phyloP scores from a whole-genome alignment of 208 protist genomes.

The Histomonas meleagridis region DNA sequence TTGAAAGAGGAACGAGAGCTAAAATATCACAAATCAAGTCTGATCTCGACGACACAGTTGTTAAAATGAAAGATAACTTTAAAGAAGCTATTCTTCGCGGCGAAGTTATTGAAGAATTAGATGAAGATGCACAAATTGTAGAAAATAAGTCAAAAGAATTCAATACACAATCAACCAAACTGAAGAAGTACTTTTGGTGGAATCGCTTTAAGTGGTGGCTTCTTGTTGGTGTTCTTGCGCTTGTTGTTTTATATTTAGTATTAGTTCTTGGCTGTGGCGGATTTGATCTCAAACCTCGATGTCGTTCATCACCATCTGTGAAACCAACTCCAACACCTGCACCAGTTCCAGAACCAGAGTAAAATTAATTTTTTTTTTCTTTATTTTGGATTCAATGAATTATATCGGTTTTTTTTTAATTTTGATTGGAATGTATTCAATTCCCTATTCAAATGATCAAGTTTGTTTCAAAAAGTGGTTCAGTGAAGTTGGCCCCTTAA shows the following conservation, averaged over 20 bases:
- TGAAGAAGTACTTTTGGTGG: neutral
- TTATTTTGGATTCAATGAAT: too few relatives aligned
- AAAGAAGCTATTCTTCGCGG: neutral
- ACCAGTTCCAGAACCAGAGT: too few relatives aligned
- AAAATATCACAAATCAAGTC: too few relatives aligned
- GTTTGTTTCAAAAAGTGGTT: too few relatives aligned
- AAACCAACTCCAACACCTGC: too few relatives aligned
- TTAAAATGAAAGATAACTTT: neutral
- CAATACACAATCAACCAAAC: neutral
- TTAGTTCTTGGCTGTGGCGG: neutral
- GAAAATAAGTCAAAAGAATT: neutral
- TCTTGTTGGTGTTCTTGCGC: neutral
- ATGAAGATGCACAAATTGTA: neutral
- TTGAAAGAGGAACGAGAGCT: too few relatives aligned
- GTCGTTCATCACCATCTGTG: too few relatives aligned
- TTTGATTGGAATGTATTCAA: too few relatives aligned
- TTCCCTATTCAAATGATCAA: too few relatives aligned
- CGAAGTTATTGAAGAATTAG: neutral
- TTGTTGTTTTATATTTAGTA: neutral
- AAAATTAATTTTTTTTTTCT: too few relatives aligned
- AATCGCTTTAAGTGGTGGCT: neutral
- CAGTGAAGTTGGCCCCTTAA: too few relatives aligned
- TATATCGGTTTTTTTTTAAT: too few relatives aligned
- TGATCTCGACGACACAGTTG: neutral
- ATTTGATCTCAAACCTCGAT: neutral